A percentile compares a stretch with the other conserved stretches of the same genome.
Conservation (phyloP, 2,329 filamentous ascomycete genomes). For the Geosmithia morbida region DNA sequence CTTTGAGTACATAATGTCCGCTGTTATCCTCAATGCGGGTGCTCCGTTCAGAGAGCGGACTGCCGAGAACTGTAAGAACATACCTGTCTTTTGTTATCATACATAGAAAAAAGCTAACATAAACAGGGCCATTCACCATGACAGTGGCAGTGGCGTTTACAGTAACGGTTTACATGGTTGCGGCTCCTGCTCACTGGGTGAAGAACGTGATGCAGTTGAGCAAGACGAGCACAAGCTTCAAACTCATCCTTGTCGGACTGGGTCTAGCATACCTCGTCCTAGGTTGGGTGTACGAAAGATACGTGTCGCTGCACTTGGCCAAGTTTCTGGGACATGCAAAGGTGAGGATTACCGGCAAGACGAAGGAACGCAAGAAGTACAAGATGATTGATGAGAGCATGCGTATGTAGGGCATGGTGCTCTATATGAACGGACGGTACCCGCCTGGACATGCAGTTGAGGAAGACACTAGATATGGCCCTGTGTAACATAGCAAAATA, state of each 20-base stretch:
- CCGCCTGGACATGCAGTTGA: not conserved
- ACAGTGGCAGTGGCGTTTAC: constrained; percentile 57
- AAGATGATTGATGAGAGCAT: constrained; percentile 60
- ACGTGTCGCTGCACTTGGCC: constrained; percentile 55
- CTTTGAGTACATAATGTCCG: constrained; percentile 88
- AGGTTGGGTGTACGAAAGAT: constrained; percentile 59
- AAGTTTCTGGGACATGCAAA: constrained; percentile 50
- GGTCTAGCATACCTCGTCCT: constrained; percentile 54
- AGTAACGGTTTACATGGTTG: constrained; percentile 67
- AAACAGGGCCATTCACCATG: constrained; percentile 63
- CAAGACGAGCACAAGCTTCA: constrained; percentile 56
- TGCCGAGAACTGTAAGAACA: constrained; percentile 56
- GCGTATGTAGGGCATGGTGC: not conserved
- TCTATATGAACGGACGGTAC: not conserved
- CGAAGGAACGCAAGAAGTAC: constrained; percentile 76
- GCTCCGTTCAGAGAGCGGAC: constrained; percentile 76
- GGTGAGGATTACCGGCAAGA: constrained; percentile 37
- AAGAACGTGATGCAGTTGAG: constrained; percentile 74
- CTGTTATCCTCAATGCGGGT: constrained; percentile 81
- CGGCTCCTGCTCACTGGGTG: constrained; percentile 57
- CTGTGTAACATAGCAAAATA: not conserved
- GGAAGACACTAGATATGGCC: not conserved
- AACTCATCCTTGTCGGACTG: constrained; percentile 54
- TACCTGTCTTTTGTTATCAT: not conserved
- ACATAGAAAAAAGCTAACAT: not conserved